Evolutionary conservation across 345 rosid genomes (phyloP).

Genomic region (Gossypium thurberi): DNA sequence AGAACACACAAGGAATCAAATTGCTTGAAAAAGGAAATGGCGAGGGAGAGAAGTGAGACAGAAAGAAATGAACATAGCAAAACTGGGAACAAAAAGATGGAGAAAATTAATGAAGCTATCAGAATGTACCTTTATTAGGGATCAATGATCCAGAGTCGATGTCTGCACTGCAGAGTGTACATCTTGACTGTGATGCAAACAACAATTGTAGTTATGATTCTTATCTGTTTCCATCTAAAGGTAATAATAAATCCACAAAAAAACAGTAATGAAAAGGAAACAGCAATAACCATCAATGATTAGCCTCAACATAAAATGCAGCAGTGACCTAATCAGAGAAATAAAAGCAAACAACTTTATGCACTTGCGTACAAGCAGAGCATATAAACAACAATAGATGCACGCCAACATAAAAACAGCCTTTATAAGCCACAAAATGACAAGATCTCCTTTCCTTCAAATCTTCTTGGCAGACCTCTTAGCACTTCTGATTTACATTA

Average conservation of each 20-base stretch:
- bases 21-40: neutral
- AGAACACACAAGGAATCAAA: neutral
- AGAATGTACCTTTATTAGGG: conserved; percentile 72
- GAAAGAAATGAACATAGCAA: neutral
- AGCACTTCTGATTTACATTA: neutral
- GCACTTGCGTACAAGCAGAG: neutral
- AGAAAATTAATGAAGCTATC: conserved; percentile 2
- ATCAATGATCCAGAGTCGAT: conserved; percentile 61
- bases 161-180: conserved; percentile 80
- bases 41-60: neutral
- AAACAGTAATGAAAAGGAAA: conserved; percentile 6
- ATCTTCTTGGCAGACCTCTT: neutral
- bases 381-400: neutral
- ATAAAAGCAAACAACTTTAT: neutral
- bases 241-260: neutral
- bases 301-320: neutral
- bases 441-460: neutral
- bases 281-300: neutral
- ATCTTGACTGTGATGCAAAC: conserved; percentile 74
- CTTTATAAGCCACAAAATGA: neutral
- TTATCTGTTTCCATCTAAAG: conserved; percentile 20
- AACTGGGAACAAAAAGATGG: conserved; percentile 2
- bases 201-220: conserved; percentile 30
- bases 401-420: neutral
- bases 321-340: neutral